These are phyloP conservation scores for Cercospora citrullina DNA, from an alignment of 2,329 filamentous ascomycete genomes.

Conservation along the genomic window DNA sequence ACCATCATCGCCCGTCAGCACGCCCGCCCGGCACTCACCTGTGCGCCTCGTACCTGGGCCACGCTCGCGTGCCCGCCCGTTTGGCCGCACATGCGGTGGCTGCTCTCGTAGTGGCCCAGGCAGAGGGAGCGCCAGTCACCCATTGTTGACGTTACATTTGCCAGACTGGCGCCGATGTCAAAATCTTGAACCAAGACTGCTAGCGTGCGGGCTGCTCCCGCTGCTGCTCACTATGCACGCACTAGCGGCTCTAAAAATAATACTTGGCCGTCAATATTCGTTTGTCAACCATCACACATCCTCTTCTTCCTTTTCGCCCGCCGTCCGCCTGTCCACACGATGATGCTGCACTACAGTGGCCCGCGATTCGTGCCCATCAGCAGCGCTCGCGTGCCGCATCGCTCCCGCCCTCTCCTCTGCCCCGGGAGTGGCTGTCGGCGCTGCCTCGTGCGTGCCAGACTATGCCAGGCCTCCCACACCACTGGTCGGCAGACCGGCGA, in stretches of 20 bases:
- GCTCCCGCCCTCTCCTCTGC: neutral
- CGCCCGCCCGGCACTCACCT: neutral
- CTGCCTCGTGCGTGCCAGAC: neutral
- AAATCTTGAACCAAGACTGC: neutral
- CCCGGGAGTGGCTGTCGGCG: neutral
- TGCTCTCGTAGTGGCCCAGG: neutral
- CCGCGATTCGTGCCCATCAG: neutral
- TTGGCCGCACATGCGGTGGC: neutral
- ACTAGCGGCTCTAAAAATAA: neutral
- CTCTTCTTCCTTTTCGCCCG: neutral
- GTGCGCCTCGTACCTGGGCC: neutral
- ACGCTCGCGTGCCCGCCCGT: neutral
- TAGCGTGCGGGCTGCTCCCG: neutral
- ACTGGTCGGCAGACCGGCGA: neutral
- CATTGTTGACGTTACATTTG: conserved; percentile 1
- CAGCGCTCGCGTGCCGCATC: neutral
- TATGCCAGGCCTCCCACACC: neutral
- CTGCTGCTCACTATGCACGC: too few species aligned
- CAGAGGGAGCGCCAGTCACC: neutral
- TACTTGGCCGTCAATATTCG: too few species aligned
- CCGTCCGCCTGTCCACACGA: neutral
- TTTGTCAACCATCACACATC: neutral
- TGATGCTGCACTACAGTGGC: neutral
- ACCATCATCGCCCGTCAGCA: neutral
- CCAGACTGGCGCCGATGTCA: neutral